Percentiles rank a stretch among this genome's conserved stretches.
Conservation (phyloP, 768 basidiomycete genomes). For the Xanthoconium stramineum region DNA sequence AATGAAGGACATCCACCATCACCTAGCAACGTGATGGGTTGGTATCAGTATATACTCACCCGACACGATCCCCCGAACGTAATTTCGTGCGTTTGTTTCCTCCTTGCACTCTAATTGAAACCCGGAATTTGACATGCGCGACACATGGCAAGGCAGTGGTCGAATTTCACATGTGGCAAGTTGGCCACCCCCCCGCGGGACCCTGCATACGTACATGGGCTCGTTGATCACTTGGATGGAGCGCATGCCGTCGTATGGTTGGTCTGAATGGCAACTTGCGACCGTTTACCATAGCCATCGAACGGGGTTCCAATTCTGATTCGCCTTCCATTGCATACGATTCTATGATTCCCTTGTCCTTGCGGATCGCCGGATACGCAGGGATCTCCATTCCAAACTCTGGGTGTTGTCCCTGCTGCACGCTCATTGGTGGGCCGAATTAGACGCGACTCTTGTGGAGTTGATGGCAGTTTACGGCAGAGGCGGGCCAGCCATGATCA, state of each 20-base stretch:
- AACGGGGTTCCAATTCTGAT: not conserved
- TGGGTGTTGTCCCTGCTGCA: not conserved
- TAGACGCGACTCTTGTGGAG: not conserved
- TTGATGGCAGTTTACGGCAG: conserved; percentile 4
- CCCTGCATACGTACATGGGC: not conserved
- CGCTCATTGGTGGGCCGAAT: not conserved
- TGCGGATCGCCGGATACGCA: not conserved
- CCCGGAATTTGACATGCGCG: not conserved
- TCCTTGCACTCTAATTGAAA: not conserved
- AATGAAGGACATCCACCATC: not conserved
- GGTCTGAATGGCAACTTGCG: conserved; percentile 27
- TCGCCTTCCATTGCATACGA: not conserved
- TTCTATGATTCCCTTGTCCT: not conserved
- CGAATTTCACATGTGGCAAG: conserved; percentile 46
- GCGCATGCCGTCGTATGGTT: conserved; percentile 21
- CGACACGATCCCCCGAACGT: conserved; percentile 13
- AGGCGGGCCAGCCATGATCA: not conserved
- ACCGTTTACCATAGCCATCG: conserved; percentile 26
- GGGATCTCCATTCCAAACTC: not conserved
- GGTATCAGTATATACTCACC: conserved; percentile 1
- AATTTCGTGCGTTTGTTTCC: conserved; percentile 16
- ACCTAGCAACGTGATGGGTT: conserved; percentile 8
- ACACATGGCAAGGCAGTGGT: conserved; percentile 28
- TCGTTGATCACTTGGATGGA: conserved; percentile 50
- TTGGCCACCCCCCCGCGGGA: conserved; percentile 37